Base-by-base conservation (phyloP, 768 basidiomycete genomes). In the Pulveroboletus sp. region DNA sequence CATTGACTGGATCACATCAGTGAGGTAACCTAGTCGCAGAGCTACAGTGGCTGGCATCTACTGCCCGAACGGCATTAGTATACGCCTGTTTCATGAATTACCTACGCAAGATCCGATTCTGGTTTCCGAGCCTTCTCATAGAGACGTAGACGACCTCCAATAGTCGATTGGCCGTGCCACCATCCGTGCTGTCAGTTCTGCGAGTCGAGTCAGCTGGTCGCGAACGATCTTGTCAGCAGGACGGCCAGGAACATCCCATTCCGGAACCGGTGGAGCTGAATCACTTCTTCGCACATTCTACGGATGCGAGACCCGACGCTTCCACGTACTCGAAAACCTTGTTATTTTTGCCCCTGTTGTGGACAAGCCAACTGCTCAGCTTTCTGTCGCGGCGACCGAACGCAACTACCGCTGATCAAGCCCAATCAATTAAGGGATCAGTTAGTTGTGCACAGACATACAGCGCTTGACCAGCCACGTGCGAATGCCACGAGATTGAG, bases 1-100 rank as follows among this genome's bases (percentile, higher is more conserved):
- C 46, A 39, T 47, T 33, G 54, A 46, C 54, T 57, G 37, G 47
- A 62, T 62, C 57, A 57, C 53, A 69, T 69, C 61, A 66, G 56
- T 60, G 33, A 59, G 56, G 61, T 51, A 66, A 68, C 66, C 64
- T 55, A 69, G 64, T 62, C 66, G 67, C 54, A 56, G 47, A 64
- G 53, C 55, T 60, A 58, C 54, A 57, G 56, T 64, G 66, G 68
- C 57, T 66, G 66, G 56, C 39, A 56, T 56, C 50, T 49, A 48
- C 46, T 64, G 52, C 46, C 51, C 55, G 53, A 52, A 60, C 66
- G 60, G 62, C 68, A 70, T 68, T 52, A 62, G 36, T 51, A 17
- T 43, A 48, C 50, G 27, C 55, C 56, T 36, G 53, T 58, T 62
- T 43, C 57, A 45, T 56, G 56, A 53, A 53, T 56, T 58, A 51